These are phyloP conservation scores for Arachnopeziza araneosa DNA, from an alignment of 2,329 filamentous ascomycete genomes.

Conservation along the genomic window DNA sequence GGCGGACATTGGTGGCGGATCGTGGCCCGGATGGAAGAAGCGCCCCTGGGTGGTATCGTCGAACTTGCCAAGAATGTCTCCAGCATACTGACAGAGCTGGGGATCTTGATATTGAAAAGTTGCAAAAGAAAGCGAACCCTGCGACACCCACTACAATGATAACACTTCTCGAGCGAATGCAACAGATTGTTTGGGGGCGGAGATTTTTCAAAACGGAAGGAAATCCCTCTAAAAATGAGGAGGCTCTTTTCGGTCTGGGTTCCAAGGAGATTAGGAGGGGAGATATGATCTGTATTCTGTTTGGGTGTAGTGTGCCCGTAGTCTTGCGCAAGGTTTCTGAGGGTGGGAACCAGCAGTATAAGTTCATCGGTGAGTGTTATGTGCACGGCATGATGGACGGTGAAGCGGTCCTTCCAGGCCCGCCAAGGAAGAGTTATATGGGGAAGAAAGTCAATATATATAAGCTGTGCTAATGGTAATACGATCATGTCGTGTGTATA, in stretches of 20 bases:
- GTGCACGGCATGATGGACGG: constrained; percentile 20
- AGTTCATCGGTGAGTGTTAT: constrained; percentile 19
- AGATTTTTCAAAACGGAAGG: constrained; percentile 9
- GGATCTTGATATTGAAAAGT: constrained; percentile 9
- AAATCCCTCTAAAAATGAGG: neutral
- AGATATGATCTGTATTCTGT: constrained; percentile 20
- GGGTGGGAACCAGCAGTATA: neutral
- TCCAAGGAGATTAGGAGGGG: neutral
- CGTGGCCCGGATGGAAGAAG: constrained; percentile 13
- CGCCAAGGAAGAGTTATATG: neutral
- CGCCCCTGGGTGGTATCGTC: constrained; percentile 16
- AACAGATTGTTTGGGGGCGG: constrained; percentile 12
- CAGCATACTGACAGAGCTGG: neutral
- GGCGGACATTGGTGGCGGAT: constrained; percentile 20
- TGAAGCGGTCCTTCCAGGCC: neutral
- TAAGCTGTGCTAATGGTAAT: neutral
- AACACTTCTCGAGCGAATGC: constrained; percentile 13
- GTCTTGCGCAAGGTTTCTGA: constrained; percentile 5
- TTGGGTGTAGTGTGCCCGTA: constrained; percentile 22
- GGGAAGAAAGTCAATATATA: neutral
- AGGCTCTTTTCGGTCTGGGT: constrained; percentile 9
- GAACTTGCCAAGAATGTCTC: constrained; percentile 11
- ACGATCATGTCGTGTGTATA: neutral
- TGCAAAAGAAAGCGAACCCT: constrained; percentile 2
- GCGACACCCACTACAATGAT: constrained; percentile 2